Conservation (phyloP, 116 monocot species). For the Zostera marina region DNA sequence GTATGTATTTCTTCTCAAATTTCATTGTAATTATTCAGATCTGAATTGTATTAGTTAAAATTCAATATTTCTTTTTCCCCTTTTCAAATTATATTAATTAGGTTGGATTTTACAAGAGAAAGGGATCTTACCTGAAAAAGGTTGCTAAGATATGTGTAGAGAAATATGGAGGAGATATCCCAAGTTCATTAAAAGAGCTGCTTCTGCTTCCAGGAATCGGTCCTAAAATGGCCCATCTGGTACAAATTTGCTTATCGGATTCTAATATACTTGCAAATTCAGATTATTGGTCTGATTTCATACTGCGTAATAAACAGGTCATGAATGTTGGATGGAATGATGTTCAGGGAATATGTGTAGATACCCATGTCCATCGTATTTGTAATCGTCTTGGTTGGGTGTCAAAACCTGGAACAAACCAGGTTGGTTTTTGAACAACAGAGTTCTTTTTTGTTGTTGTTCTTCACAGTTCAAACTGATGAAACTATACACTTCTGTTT, state of each 20-base stretch:
- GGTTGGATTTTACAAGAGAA: slow-evolving; percentile 96
- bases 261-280: not conserved
- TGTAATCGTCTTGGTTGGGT: slow-evolving; percentile 96
- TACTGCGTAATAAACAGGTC: slow-evolving; percentile 22
- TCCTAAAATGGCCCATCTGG: slow-evolving; percentile 98
- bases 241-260: slow-evolving; percentile 9
- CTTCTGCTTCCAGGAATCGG: slow-evolving; percentile 84
- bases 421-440: slow-evolving; percentile 38
- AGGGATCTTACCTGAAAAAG: slow-evolving; percentile 74
- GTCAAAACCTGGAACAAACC: slow-evolving; percentile 38
- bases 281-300: not conserved
- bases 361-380: slow-evolving; percentile 95
- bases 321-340: slow-evolving; percentile 87
- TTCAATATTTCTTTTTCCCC: not conserved
- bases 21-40: not conserved
- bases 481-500: too few relatives aligned
- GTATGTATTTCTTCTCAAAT: slow-evolving; percentile 20
- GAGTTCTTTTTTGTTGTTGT: not conserved
- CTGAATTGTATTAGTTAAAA: not conserved
- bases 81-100: slow-evolving; percentile 6
- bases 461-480: not conserved
- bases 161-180: slow-evolving; percentile 82
- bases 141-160: slow-evolving; percentile 74
- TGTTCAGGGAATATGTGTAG: slow-evolving; percentile 96
- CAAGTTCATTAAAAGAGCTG: slow-evolving; percentile 52